A percentile compares a stretch with the other conserved stretches of the same genome.
Evolutionary conservation across 1,284 basidiomycete genomes (phyloP).

Genomic region (Marasmius fiardii): DNA sequence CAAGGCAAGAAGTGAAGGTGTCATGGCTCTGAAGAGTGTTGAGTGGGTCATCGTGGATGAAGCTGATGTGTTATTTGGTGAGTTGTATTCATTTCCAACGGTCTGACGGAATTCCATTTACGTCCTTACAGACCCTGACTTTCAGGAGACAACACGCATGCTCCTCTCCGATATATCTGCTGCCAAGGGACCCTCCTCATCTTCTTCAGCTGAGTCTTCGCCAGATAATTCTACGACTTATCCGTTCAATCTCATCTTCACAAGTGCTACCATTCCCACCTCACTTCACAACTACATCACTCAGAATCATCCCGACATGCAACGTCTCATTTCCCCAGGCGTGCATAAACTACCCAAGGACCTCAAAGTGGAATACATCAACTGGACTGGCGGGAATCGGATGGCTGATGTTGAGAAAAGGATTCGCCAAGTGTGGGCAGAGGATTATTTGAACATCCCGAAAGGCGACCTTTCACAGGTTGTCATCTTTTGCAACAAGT

Average conservation of each 20-base stretch:
- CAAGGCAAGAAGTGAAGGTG: conserved; percentile 35
- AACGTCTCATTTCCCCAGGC: conserved; percentile 72
- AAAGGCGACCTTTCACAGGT: conserved; percentile 48
- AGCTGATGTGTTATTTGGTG: conserved; percentile 86
- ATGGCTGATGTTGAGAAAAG: conserved; percentile 75
- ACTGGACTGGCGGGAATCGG: conserved; percentile 77
- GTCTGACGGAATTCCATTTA: too few relatives aligned
- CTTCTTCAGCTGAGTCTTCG: conserved; percentile 15
- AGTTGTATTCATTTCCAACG: conserved; percentile 14
- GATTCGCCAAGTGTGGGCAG: conserved; percentile 70
- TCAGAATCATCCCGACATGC: conserved; percentile 54
- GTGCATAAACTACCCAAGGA: conserved; percentile 74
- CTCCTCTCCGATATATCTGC: conserved; percentile 66
- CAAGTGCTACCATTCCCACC: conserved; percentile 85
- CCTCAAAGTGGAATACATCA: conserved; percentile 69
- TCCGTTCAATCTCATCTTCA: conserved; percentile 77
- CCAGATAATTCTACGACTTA: conserved; percentile 23
- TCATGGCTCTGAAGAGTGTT: conserved; percentile 59
- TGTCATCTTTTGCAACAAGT: conserved; percentile 81
- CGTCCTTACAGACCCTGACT: conserved; percentile 63
- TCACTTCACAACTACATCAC: conserved; percentile 68
- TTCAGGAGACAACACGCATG: conserved; percentile 64
- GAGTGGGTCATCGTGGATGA: conserved; percentile 90
- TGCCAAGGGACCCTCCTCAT: conserved; percentile 49
- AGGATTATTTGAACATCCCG: conserved; percentile 37